Percentiles rank a stretch among this genome's conserved stretches.
These are phyloP conservation scores for Fusarium torreyae DNA, from an alignment of 2,329 filamentous ascomycete genomes.

Conservation along the genomic window DNA sequence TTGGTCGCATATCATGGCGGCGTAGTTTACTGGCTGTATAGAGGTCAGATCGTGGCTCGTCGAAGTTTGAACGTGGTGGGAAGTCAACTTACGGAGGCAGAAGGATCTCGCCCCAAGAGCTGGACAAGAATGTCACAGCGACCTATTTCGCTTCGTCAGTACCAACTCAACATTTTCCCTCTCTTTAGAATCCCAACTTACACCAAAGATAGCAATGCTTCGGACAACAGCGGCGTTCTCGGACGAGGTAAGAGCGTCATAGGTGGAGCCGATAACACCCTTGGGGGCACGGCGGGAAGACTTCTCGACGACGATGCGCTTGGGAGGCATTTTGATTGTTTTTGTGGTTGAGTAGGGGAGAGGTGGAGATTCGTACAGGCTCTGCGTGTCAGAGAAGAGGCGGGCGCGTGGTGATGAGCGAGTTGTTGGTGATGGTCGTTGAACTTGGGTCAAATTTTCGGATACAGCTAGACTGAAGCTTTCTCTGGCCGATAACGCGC, in stretches of 20 bases:
- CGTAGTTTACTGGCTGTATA: slow-evolving; percentile 47
- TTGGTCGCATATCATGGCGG: slow-evolving; percentile 22
- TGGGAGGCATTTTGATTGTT: slow-evolving; percentile 71
- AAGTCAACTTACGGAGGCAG: slow-evolving; percentile 71
- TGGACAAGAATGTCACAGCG: slow-evolving; percentile 77
- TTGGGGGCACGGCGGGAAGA: slow-evolving; percentile 59
- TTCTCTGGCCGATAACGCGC: slow-evolving; percentile 28
- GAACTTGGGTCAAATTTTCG: slow-evolving; percentile 44
- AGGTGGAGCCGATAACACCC: slow-evolving; percentile 71
- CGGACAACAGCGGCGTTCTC: slow-evolving; percentile 79
- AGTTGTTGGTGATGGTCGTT: slow-evolving; percentile 26
- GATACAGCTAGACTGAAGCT: slow-evolving; percentile 40
- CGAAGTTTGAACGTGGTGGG: background rate
- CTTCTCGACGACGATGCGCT: slow-evolving; percentile 69
- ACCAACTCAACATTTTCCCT: background rate
- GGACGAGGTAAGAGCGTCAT: slow-evolving; percentile 73
- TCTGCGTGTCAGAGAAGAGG: slow-evolving; percentile 23
- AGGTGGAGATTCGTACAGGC: slow-evolving; percentile 9
- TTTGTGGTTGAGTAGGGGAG: background rate
- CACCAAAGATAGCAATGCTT: slow-evolving; percentile 77
- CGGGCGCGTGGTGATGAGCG: slow-evolving; percentile 19
- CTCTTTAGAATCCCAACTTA: slow-evolving; percentile 59
- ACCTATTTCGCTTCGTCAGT: slow-evolving; percentile 59
- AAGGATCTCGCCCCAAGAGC: slow-evolving; percentile 77
- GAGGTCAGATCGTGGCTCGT: slow-evolving; percentile 23